phyloP scores from a whole-genome alignment of 148 eudicot genomes.

The Chenopodium berlandieri region DNA sequence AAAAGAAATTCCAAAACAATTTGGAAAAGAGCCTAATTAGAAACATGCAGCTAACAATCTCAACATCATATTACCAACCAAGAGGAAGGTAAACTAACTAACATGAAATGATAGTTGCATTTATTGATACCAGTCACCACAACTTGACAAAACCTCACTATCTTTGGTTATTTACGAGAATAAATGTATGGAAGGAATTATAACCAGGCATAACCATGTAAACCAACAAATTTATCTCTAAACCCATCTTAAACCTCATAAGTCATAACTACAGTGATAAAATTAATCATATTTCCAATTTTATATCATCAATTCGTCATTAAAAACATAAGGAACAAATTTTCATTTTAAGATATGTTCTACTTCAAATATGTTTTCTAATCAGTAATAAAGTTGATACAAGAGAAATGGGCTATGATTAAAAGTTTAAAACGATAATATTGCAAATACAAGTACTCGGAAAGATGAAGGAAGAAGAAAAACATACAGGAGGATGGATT shows the following conservation, averaged over 20 bases:
- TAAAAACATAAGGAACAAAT: neutral
- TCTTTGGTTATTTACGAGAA: neutral
- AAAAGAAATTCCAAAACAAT: neutral
- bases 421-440: neutral
- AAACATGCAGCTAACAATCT: neutral
- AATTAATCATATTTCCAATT: too few relatives aligned
- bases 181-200: too few relatives aligned
- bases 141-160: neutral
- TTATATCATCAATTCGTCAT: neutral
- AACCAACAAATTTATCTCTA: too few relatives aligned
- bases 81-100: neutral
- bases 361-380: neutral
- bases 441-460: neutral
- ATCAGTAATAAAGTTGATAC: neutral
- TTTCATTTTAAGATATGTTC: neutral
- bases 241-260: too few relatives aligned
- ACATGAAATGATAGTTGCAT: neutral
- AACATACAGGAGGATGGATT: slow-evolving; percentile 41
- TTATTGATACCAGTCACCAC: neutral
- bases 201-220: too few relatives aligned
- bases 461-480: slow-evolving; percentile 7
- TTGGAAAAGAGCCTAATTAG: neutral
- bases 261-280: too few relatives aligned
- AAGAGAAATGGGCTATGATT: neutral
- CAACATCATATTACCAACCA: neutral